Base-by-base conservation (phyloP, 768 basidiomycete species). In the Trametes cubensis region DNA sequence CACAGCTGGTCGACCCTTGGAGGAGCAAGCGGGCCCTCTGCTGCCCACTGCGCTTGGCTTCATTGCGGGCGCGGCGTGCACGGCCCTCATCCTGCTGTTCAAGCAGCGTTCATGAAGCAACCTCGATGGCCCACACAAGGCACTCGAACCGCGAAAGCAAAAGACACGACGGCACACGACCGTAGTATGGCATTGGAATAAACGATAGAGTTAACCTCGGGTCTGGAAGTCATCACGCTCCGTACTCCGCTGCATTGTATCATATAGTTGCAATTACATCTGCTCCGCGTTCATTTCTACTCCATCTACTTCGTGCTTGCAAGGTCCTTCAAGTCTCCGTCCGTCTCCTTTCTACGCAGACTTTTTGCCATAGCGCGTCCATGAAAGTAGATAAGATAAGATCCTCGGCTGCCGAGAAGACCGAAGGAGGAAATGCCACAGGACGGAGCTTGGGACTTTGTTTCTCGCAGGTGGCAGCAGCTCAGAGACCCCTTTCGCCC, bases 1-100 rank as follows among this genome's bases (percentile, higher is more conserved):
- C 1, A 18, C 62, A 20, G 39, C 34, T 6, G 34, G 34, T 34
- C 34, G 38, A 20, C 42, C 8, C 34, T 20, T 55, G 21, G 48
- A 44, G 44, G 42, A 17, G 49, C 28, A 58, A 2, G 25, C 40
- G 20, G 47, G 56, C 17, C 41, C 58, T 41, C 51, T 69, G 45
- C 61, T 76, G 57, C 73, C 77, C 8, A 70, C 72, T 30, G 69
- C 69, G 10, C 61, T 78, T n/a, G 78, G 74, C 1, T 80, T 85
- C 65, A 72, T 73, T 25, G 73, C 72, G n/a, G 84, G 84, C 26
- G 75, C 74, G 38, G 72, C 76, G n/a, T 75, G 74, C 54, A 74
- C 78, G 8, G 71, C 71, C 30, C 40, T 72, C n/a, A 50, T 76
- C 14, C 25, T 76, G n/a, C 50, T 74, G 30, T 62, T 67, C 48